Percentiles rank a stretch among this genome's conserved stretches.
Conservation (phyloP, 2,329 filamentous ascomycete species). For the Scytalidium sp. region DNA sequence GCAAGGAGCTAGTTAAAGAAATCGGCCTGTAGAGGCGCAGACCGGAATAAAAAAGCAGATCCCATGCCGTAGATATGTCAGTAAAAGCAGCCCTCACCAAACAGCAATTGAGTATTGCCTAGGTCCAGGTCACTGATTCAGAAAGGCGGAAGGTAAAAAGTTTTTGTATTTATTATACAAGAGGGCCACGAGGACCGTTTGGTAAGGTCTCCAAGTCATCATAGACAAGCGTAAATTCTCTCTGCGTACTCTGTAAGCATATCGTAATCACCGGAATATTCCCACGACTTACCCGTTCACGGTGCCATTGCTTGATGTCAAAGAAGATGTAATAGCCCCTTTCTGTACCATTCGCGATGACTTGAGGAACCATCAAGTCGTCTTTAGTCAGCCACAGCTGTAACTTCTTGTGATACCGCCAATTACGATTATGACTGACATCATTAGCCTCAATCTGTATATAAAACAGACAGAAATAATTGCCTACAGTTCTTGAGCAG, state of each 20-base stretch:
- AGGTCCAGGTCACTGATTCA: not conserved
- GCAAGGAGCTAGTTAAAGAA: not conserved
- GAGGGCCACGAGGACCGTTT: constrained; percentile 14
- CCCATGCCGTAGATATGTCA: not conserved
- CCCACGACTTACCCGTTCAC: constrained; percentile 53
- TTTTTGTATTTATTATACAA: constrained; percentile 14
- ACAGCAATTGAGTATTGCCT: no score
- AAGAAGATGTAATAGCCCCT: constrained; percentile 66
- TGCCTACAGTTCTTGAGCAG: constrained; percentile 59
- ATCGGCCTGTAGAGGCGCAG: not conserved
- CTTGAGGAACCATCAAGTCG: constrained; percentile 60
- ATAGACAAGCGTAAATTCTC: constrained; percentile 60
- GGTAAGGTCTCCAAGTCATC: constrained; percentile 53
- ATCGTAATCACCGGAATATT: not conserved
- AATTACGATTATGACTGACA: constrained; percentile 57
- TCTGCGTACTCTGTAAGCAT: constrained; percentile 33
- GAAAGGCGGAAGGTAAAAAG: not conserved
- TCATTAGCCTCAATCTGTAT: constrained; percentile 7
- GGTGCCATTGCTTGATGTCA: constrained; percentile 59
- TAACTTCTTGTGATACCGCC: constrained; percentile 67
- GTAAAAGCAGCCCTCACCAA: not conserved
- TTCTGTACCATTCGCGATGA: constrained; percentile 56
- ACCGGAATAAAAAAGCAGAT: not conserved
- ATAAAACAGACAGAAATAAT: not conserved
- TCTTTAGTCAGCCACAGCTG: constrained; percentile 68